phyloP scores from a whole-genome alignment of 805 yeast species.

The Nakazawaea sp. region DNA sequence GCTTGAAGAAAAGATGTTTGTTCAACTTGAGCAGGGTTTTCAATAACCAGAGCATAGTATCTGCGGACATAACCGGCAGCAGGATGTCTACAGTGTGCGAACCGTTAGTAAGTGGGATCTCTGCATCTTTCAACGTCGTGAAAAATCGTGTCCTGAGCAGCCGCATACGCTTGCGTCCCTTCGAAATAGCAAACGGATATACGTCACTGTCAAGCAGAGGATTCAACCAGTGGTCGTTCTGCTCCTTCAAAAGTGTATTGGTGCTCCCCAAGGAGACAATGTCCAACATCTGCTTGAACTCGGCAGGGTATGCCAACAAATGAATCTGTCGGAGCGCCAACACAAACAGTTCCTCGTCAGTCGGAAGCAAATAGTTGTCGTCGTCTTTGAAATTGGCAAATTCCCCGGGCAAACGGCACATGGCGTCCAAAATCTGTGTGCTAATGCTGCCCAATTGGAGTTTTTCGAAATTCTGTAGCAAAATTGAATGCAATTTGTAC shows the following conservation, averaged over 20 bases:
- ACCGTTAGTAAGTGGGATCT: not conserved
- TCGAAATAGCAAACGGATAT: not conserved
- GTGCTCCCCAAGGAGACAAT: not conserved
- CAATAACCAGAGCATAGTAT: not conserved
- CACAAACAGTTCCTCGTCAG: not conserved
- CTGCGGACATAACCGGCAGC: not conserved
- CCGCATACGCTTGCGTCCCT: not conserved
- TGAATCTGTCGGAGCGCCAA: not conserved
- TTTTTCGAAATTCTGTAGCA: slow-evolving; percentile 7
- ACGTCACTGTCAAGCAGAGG: not conserved
- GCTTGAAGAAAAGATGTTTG: not conserved
- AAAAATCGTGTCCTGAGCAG: slow-evolving; percentile 1
- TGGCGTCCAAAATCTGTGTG: slow-evolving; percentile 2
- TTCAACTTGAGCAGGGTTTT: slow-evolving; percentile 1
- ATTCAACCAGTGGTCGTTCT: not conserved
- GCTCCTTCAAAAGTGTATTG: not conserved
- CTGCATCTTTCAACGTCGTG: not conserved
- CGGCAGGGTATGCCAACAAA: not conserved
- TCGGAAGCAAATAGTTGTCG: slow-evolving; percentile 5
- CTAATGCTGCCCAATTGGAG: not conserved
- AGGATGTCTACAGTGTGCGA: not conserved
- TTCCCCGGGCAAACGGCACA: slow-evolving; percentile 1
- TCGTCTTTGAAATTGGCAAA: not conserved
- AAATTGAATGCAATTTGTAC: not conserved
- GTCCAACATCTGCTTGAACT: not conserved